A percentile compares a stretch with the other conserved stretches of the same genome.
Conservation (phyloP, 768 basidiomycete species). For the Russula brevipes region DNA sequence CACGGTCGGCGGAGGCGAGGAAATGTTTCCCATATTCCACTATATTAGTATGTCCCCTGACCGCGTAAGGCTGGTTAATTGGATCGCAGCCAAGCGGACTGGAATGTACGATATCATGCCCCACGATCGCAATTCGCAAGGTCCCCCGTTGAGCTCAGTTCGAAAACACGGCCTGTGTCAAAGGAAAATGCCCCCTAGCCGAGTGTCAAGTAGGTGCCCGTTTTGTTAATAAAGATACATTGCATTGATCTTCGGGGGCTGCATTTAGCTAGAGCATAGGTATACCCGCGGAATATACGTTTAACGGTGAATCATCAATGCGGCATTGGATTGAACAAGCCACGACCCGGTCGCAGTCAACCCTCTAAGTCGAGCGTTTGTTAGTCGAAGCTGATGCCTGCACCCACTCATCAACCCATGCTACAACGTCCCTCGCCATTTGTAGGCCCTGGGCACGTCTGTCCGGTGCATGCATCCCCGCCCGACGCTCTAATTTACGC, state of each 20-base stretch:
- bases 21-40: background rate
- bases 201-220: background rate
- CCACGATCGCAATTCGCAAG: no score
- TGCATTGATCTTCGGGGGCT: background rate
- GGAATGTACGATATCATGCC: no score
- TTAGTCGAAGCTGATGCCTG: slow-evolving; percentile 2
- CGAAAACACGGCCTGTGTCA: background rate
- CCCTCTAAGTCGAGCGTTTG: background rate
- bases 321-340: background rate
- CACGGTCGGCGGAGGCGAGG: background rate
- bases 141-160: background rate
- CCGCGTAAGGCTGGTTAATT: background rate
- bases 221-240: slow-evolving; percentile 5
- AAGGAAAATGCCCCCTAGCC: background rate
- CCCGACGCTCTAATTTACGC: slow-evolving; percentile 46
- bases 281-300: background rate
- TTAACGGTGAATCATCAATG: background rate
- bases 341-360: background rate
- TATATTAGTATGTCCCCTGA: background rate
- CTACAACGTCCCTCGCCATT: slow-evolving; percentile 45
- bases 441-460: slow-evolving; percentile 40
- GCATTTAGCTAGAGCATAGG: background rate
- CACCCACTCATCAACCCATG: slow-evolving; percentile 43
- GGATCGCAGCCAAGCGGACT: background rate
- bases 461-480: slow-evolving; percentile 38